Percentiles rank a stretch among this genome's conserved stretches.
Conservation (phyloP, 768 basidiomycete species). For the Sarcomyxa edulis region DNA sequence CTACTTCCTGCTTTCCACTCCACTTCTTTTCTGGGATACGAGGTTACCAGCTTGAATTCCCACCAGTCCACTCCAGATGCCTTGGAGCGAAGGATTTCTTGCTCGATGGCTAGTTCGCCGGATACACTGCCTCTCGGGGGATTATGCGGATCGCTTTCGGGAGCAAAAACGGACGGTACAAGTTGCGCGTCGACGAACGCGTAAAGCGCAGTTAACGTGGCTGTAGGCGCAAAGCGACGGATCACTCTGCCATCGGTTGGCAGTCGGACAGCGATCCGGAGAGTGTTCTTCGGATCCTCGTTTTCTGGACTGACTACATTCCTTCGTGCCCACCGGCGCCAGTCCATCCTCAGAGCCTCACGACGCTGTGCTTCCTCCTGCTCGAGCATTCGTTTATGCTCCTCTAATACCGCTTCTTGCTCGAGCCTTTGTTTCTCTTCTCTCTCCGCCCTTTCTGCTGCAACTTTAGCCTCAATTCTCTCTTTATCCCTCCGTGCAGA, state of each 20-base stretch:
- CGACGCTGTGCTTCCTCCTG: constrained; percentile 29
- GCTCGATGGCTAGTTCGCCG: constrained; percentile 30
- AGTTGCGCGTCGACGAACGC: constrained; percentile 65
- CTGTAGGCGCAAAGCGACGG: constrained; percentile 43
- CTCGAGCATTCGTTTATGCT: constrained; percentile 21
- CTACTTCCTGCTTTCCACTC: constrained; percentile 35
- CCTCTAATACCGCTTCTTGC: constrained; percentile 13
- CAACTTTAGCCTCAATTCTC: constrained; percentile 22
- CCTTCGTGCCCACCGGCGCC: constrained; percentile 57
- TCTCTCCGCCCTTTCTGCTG: constrained; percentile 20
- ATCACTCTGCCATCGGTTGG: constrained; percentile 54
- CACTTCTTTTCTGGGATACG: constrained; percentile 68
- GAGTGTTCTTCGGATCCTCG: constrained; percentile 16
- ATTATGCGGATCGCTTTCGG: constrained; percentile 34
- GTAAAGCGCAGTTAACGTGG: constrained; percentile 62
- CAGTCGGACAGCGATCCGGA: constrained; percentile 51
- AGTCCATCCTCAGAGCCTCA: constrained; percentile 35
- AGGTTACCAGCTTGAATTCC: constrained; percentile 63
- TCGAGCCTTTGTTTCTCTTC: constrained; percentile 18
- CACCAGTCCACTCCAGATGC: constrained; percentile 43
- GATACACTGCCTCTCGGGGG: constrained; percentile 33
- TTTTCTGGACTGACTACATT: constrained; percentile 32
- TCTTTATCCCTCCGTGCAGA: constrained; percentile 56
- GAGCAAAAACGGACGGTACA: constrained; percentile 33
- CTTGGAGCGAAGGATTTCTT: constrained; percentile 14